Conservation (phyloP, 306 rosid genomes). For the Citrullus colocynthis region DNA sequence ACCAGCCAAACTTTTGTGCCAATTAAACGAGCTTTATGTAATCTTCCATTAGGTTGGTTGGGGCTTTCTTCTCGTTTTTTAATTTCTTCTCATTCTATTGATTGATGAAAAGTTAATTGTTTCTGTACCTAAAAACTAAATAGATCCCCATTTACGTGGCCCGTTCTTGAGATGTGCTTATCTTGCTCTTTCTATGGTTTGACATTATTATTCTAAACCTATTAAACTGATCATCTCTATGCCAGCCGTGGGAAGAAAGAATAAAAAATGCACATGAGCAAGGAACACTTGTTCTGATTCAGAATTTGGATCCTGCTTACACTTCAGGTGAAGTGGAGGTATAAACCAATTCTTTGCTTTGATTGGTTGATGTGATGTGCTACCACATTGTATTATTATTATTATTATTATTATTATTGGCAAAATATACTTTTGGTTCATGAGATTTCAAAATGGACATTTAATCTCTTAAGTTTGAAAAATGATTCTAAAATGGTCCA, state of each 20-base stretch:
- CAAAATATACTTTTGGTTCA: neutral
- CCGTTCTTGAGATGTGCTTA: neutral
- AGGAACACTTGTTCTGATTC: constrained; percentile 58
- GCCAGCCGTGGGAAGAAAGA: constrained; percentile 81
- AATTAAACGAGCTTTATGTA: neutral
- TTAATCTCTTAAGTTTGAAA: neutral
- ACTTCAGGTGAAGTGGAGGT: constrained; percentile 79
- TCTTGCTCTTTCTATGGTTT: neutral
- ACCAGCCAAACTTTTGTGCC: neutral
- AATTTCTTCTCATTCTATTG: neutral
- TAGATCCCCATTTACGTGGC: neutral
- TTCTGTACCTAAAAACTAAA: neutral
- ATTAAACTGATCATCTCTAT: constrained; percentile 7
- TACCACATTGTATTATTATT: neutral
- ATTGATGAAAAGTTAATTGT: neutral
- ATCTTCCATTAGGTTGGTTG: neutral
- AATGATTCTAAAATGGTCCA: neutral
- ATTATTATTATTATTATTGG: too few species aligned
- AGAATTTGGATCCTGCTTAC: constrained; percentile 69
- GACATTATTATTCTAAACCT: neutral
- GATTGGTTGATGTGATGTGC: neutral
- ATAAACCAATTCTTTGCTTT: constrained; percentile 10
- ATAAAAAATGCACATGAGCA: constrained; percentile 47
- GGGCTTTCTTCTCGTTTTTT: neutral
- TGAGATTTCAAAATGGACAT: neutral